These are phyloP conservation scores for Cryphonectria naterciae DNA, from an alignment of 2,329 filamentous ascomycete genomes.

Conservation along the genomic window DNA sequence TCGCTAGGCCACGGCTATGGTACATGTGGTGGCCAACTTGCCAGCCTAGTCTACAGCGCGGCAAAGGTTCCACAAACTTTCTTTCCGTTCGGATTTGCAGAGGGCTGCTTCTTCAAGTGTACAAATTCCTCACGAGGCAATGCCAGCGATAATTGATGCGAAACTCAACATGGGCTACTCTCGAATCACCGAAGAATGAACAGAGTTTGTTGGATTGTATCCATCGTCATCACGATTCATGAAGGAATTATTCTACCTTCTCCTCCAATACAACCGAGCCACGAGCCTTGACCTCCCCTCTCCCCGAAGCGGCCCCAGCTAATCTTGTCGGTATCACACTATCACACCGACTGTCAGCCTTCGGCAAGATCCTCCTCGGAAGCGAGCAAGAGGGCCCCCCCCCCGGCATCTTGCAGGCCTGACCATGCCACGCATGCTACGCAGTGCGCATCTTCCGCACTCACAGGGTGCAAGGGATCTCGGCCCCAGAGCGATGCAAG, in stretches of 20 bases:
- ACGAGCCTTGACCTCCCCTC: conserved; percentile 5
- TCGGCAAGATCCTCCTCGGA: conserved; percentile 25
- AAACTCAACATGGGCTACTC: background rate
- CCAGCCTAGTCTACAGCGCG: conserved; percentile 1
- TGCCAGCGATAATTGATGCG: background rate
- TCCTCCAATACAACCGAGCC: conserved; percentile 5
- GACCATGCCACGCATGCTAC: conserved; percentile 16
- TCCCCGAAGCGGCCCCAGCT: conserved; percentile 9
- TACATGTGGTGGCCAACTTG: background rate
- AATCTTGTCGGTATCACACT: conserved; percentile 24
- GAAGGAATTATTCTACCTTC: background rate
- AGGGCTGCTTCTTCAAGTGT: conserved; percentile 4
- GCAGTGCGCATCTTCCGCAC: conserved; percentile 11
- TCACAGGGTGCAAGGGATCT: conserved; percentile 24
- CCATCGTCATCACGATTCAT: background rate
- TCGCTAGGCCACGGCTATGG: background rate
- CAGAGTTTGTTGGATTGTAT: background rate
- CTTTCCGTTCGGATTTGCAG: background rate
- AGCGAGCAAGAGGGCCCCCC: conserved; percentile 9
- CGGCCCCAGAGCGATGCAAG: conserved; percentile 19
- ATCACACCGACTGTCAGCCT: conserved; percentile 28
- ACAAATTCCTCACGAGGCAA: background rate
- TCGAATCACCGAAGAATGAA: background rate
- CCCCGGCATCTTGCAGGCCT: conserved; percentile 13
- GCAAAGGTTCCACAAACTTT: conserved; percentile 1